phyloP scores from a whole-genome alignment of 2,329 filamentous ascomycete genomes.

The Trichoderma arundinaceum region DNA sequence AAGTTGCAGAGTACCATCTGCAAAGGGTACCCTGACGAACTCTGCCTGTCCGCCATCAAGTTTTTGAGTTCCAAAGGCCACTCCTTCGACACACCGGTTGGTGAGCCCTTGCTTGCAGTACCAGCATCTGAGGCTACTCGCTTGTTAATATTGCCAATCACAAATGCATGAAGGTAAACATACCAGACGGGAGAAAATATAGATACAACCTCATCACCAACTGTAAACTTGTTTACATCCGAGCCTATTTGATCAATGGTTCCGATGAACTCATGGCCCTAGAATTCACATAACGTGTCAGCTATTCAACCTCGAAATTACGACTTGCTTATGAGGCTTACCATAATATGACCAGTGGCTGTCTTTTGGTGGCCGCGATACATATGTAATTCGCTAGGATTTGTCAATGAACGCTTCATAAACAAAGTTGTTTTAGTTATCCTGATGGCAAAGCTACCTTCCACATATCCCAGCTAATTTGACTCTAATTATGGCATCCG shows the following conservation, averaged over 20 bases:
- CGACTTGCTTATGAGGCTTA: neutral
- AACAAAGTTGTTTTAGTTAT: neutral
- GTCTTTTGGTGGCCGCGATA: conserved; percentile 13
- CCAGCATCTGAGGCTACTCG: conserved; percentile 1
- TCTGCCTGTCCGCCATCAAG: conserved; percentile 18
- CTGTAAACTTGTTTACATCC: conserved; percentile 1
- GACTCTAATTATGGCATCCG: conserved; percentile 7
- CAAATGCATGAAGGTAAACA: neutral
- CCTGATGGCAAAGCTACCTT: neutral
- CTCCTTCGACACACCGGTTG: conserved; percentile 4
- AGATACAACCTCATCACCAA: conserved; percentile 9
- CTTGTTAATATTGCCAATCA: neutral
- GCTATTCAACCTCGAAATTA: neutral
- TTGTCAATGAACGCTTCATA: neutral
- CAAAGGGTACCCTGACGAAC: conserved; percentile 19
- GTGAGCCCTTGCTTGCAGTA: conserved; percentile 14
- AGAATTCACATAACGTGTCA: neutral
- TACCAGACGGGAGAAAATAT: conserved; percentile 21
- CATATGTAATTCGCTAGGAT: conserved; percentile 6
- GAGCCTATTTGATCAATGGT: neutral
- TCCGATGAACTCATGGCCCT: conserved; percentile 22
- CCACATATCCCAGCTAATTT: conserved; percentile 17
- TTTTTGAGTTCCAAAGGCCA: conserved; percentile 20
- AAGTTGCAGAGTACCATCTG: conserved; percentile 12
- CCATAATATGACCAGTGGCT: conserved; percentile 6